Evolutionary conservation across 108 stramenopile species (phyloP).

Genomic region (Cyclostephanos invisitatus): DNA sequence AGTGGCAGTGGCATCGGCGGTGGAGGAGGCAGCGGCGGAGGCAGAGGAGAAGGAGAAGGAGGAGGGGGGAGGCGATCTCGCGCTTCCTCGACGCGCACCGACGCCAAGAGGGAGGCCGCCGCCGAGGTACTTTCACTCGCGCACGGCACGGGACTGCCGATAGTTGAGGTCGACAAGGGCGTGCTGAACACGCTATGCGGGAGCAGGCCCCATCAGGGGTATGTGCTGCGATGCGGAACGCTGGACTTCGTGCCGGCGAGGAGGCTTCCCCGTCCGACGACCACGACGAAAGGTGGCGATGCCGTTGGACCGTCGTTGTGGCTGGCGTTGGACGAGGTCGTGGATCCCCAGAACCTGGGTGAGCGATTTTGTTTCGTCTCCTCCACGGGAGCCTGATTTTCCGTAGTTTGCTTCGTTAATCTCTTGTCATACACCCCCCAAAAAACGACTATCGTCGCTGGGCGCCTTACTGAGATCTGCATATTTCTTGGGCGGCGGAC

Average conservation of each 20-base stretch:
- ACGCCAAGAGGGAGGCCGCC: slow-evolving; percentile 55
- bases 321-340: slow-evolving; percentile 91
- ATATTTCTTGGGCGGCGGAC: slow-evolving; percentile 74
- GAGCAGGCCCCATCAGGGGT: slow-evolving; percentile 93
- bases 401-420: too few species aligned
- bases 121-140: slow-evolving; percentile 57
- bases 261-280: slow-evolving; percentile 43
- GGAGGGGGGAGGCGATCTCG: too few species aligned
- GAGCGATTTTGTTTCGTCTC: not conserved
- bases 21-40: too few species aligned
- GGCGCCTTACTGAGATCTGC: slow-evolving; percentile 77
- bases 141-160: slow-evolving; percentile 51
- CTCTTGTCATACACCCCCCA: too few species aligned
- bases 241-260: slow-evolving; percentile 66
- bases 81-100: slow-evolving; percentile 50
- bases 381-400: too few species aligned
- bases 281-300: slow-evolving; percentile 5
- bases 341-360: slow-evolving; percentile 92
- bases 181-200: slow-evolving; percentile 80
- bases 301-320: slow-evolving; percentile 53
- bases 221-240: slow-evolving; percentile 76
- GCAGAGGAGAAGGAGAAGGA: too few species aligned
- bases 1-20: too few species aligned
- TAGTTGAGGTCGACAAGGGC: slow-evolving; percentile 83
- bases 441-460: not conserved